Evolutionary conservation across 1,139 yeast species (phyloP).

Genomic region (Taphrina wiesneri): DNA sequence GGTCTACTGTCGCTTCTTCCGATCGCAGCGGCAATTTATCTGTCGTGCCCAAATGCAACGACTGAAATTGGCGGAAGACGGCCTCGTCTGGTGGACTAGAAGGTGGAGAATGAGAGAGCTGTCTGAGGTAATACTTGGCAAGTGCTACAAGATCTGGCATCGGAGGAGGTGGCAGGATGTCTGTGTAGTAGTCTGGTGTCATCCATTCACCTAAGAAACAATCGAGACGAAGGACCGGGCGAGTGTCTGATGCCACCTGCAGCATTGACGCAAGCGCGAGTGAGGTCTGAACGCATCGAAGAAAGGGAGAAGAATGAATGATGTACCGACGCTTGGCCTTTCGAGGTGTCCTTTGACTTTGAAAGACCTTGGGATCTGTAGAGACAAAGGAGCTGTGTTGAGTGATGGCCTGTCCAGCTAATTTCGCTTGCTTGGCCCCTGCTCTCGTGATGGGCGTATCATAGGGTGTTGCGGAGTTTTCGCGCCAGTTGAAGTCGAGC

Average conservation of each 20-base stretch:
- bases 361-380: not conserved
- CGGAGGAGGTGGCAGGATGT: constrained; percentile 46
- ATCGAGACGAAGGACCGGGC: constrained; percentile 43
- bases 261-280: constrained; percentile 41
- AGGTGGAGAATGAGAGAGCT: constrained; percentile 36
- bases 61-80: not conserved
- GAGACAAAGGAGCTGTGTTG: not conserved
- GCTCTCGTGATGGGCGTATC: constrained; percentile 46
- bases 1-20: constrained; percentile 1
- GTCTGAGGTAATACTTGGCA: constrained; percentile 42
- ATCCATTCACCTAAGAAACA: constrained; percentile 50
- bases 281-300: constrained; percentile 49
- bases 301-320: constrained; percentile 48
- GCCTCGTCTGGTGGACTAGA: constrained; percentile 6
- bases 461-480: constrained; percentile 46
- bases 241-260: not conserved
- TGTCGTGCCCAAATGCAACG: not conserved
- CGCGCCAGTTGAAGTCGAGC: constrained; percentile 44
- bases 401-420: constrained; percentile 38
- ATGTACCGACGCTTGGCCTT: constrained; percentile 36
- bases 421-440: constrained; percentile 44
- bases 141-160: constrained; percentile 42
- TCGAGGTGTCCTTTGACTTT: not conserved
- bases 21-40: not conserved
- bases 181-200: constrained; percentile 47